phyloP scores from a whole-genome alignment of 495 filamentous ascomycete species.

The Penicillium lagena region DNA sequence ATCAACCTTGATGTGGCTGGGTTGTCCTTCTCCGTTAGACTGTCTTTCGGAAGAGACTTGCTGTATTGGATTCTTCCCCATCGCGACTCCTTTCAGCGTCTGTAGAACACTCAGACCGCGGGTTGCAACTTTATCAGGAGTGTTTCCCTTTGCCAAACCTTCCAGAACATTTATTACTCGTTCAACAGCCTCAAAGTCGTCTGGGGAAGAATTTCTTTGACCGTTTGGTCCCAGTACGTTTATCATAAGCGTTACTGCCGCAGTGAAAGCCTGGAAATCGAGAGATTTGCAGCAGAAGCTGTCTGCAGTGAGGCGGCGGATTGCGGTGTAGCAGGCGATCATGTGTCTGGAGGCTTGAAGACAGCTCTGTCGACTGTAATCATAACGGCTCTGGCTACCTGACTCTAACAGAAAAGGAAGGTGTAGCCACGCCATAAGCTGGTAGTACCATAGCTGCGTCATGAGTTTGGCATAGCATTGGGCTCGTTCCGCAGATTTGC shows the following conservation, averaged over 20 bases:
- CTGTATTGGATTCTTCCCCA: background rate
- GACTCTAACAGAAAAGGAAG: constrained; percentile 46
- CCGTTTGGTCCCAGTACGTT: constrained; percentile 26
- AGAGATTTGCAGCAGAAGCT: constrained; percentile 39
- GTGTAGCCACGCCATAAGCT: constrained; percentile 37
- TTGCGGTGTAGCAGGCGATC: constrained; percentile 30
- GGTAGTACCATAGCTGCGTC: constrained; percentile 16
- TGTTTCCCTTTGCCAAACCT: background rate
- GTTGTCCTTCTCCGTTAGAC: background rate
- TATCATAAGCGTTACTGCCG: constrained; percentile 40
- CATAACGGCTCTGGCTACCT: constrained; percentile 22
- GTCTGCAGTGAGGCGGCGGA: constrained; percentile 23
- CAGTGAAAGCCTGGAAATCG: constrained; percentile 47
- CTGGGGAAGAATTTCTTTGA: background rate
- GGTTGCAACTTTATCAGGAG: constrained; percentile 6
- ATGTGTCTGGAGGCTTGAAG: constrained; percentile 37
- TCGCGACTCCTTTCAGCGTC: constrained; percentile 1
- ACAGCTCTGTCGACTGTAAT: constrained; percentile 30
- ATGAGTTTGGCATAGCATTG: constrained; percentile 1
- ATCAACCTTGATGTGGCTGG: constrained; percentile 5
- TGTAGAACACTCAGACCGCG: constrained; percentile 3
- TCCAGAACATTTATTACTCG: constrained; percentile 2
- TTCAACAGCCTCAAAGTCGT: constrained; percentile 1
- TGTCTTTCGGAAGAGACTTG: background rate
- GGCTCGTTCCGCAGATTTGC: constrained; percentile 17